phyloP scores from a whole-genome alignment of 192 early-diverging fungal genomes.

The Helicostylum pulchrum region DNA sequence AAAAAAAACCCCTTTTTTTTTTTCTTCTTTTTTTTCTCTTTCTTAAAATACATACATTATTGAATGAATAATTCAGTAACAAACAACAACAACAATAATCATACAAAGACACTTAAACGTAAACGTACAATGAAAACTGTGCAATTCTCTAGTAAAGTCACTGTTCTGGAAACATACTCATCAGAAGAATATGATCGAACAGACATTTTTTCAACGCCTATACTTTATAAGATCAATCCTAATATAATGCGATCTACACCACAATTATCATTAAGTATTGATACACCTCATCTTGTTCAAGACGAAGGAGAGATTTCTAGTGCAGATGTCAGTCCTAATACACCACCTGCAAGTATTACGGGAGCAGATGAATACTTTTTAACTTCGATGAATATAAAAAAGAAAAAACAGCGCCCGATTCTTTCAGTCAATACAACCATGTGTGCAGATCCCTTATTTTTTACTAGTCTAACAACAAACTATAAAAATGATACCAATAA shows the following conservation, averaged over 20 bases:
- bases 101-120: neutral
- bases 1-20: too few relatives aligned
- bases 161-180: slow-evolving; percentile 11
- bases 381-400: neutral
- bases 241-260: neutral
- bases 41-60: too few relatives aligned
- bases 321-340: slow-evolving; percentile 13
- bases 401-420: slow-evolving; percentile 12
- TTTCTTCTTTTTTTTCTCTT: too few relatives aligned
- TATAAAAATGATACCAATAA: slow-evolving; percentile 1
- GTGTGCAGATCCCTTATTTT: slow-evolving; percentile 18
- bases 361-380: neutral
- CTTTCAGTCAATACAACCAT: slow-evolving; percentile 17
- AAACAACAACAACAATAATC: too few relatives aligned
- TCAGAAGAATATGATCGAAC: slow-evolving; percentile 16
- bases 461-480: slow-evolving; percentile 16
- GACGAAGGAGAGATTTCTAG: slow-evolving; percentile 5
- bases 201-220: neutral
- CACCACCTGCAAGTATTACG: neutral
- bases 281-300: neutral
- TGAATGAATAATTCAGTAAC: too few relatives aligned
- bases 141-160: slow-evolving; percentile 2
- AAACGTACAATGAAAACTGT: slow-evolving; percentile 13
- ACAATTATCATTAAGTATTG: slow-evolving; percentile 7
- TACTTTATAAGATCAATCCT: slow-evolving; percentile 22